These are phyloP conservation scores for Arbutus unedo DNA, from an alignment of 148 eudicot species.

Conservation along the genomic window DNA sequence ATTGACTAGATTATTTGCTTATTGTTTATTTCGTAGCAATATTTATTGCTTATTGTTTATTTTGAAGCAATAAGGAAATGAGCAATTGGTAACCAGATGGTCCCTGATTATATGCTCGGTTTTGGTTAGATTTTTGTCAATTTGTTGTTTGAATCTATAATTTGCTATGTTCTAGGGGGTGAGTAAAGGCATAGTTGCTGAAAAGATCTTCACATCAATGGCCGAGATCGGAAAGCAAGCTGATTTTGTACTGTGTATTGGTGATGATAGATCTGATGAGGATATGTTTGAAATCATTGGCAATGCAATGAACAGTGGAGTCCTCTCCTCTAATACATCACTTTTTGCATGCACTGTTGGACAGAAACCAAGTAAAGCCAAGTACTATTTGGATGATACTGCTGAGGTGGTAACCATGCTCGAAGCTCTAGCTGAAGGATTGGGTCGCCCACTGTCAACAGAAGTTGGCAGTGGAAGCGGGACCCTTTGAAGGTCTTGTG, in stretches of 20 bases:
- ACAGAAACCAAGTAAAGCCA: conserved; percentile 47
- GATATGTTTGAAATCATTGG: conserved; percentile 51
- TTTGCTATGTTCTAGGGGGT: conserved; percentile 32
- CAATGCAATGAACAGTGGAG: conserved; percentile 31
- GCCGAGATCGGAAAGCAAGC: conserved; percentile 35
- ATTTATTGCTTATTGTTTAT: neutral
- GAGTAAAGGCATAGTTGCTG: conserved; percentile 45
- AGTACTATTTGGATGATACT: conserved; percentile 45
- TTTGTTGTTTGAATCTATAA: conserved; percentile 3
- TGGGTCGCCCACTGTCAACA: conserved; percentile 23
- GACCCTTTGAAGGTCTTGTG: neutral
- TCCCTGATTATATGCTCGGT: neutral
- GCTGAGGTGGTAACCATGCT: conserved; percentile 40
- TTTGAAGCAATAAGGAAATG: neutral
- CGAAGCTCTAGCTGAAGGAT: conserved; percentile 38
- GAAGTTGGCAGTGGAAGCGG: conserved; percentile 18
- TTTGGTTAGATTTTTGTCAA: neutral
- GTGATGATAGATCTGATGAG: conserved; percentile 50
- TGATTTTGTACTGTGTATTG: conserved; percentile 47
- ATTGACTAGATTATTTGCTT: neutral
- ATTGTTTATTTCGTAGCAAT: neutral
- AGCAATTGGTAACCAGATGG: neutral
- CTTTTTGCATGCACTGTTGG: conserved; percentile 48
- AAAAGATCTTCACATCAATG: conserved; percentile 41
- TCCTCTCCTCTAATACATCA: conserved; percentile 31